Conservation (phyloP, 805 yeast genomes). For the Wickerhamomyces alni region DNA sequence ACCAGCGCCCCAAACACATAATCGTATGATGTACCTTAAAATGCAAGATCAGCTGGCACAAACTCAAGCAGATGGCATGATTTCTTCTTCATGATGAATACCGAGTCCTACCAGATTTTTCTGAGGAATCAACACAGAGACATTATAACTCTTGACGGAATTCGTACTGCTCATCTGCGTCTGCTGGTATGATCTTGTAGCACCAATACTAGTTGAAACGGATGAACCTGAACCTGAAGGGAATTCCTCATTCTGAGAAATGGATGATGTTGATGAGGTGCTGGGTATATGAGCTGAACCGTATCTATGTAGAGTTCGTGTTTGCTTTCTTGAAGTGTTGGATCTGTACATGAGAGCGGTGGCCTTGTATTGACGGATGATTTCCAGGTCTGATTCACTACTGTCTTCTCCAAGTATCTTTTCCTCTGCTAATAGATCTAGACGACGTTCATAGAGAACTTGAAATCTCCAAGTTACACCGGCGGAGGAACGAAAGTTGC, state of each 20-base stretch:
- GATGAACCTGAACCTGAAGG: neutral
- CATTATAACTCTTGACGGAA: too few species aligned
- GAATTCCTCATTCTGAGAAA: neutral
- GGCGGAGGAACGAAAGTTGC: neutral
- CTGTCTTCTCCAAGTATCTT: neutral
- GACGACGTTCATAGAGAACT: slow-evolving; percentile 15
- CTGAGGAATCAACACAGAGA: too few species aligned
- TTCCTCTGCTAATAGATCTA: neutral
- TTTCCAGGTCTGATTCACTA: neutral
- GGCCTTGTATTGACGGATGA: neutral
- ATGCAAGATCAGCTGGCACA: too few species aligned
- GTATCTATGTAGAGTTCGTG: too few species aligned
- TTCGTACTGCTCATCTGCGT: too few species aligned
- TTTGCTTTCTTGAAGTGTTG: neutral
- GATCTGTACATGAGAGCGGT: neutral
- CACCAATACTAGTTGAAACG: neutral
- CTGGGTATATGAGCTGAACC: neutral
- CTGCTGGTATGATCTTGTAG: too few species aligned
- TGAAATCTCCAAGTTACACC: slow-evolving; percentile 20
- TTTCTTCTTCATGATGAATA: too few species aligned
- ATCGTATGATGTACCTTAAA: too few species aligned
- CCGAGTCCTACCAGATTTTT: too few species aligned
- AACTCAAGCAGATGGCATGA: too few species aligned
- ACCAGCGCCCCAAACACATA: too few species aligned
- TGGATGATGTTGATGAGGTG: neutral